Evolutionary conservation across 208 protist species (phyloP), one percentile per base, ranked within the genome.

Genomic region (Wallacemonas rigidus): DNA sequence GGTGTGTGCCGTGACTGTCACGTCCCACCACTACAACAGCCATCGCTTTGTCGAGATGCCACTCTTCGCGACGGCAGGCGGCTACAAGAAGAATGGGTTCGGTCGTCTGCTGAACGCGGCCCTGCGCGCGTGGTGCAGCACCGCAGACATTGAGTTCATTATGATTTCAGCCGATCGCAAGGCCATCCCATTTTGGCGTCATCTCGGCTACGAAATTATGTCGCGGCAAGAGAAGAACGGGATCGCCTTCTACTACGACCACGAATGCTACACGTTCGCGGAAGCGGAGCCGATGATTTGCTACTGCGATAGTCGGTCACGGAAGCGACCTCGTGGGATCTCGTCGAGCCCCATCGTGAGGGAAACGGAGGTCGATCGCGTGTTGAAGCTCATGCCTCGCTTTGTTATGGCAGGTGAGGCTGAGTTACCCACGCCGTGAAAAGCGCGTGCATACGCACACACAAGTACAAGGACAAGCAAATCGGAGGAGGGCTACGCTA

Each of bases 91-190:
- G 70, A 83, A 86, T 76, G 89, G 91, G 4, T 91, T 96, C 72
- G 91, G 85, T 0, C 75, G 84, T 1, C 71, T 96, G 17, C 73
- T 96, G 35, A 90, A 96, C 58, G 82, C 89, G 14, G 91, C 91
- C 15, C 81, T 96, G 35, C 56, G 76, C 60, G 70, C 75, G n/a
- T 94, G 87, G 86, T 94, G 87, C 74, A 6, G 43, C 11, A 67
- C 56, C 15, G 14, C 43, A 6, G 77, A 81, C 56, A 73, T 73
- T 3, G 89, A 94, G 82, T 94, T 96, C 73, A 67, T 90, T 12
- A 92, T 96, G 89, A 88, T 96, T 35, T 94, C 89, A n/a, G 91
- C 91, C 15, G 91, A 96, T 65, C 72, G 86, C 50, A 74, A 96
- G 80, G 91, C 91, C 11, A 85, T 96, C 53, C 81, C 83, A 5